phyloP scores from a whole-genome alignment of 2,329 filamentous ascomycete species.

The Emergomyces pasteurianus region DNA sequence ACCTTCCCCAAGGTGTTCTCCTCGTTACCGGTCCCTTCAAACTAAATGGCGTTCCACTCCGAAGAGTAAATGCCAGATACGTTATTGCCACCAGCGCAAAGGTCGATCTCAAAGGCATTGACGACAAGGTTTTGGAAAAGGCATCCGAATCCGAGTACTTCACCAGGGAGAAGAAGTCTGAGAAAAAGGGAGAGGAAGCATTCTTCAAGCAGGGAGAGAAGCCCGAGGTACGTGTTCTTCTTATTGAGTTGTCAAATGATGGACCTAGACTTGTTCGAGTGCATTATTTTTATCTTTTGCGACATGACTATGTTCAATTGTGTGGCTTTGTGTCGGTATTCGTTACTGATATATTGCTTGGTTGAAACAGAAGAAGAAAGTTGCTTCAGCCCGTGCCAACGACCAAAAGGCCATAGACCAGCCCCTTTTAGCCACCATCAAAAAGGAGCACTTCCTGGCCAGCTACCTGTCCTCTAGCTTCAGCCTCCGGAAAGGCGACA shows the following conservation, averaged over 20 bases:
- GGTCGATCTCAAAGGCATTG: slow-evolving; percentile 61
- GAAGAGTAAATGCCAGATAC: slow-evolving; percentile 50
- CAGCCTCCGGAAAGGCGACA: slow-evolving; percentile 98
- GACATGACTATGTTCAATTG: neutral
- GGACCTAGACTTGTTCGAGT: too few relatives aligned
- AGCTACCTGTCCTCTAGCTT: slow-evolving; percentile 93
- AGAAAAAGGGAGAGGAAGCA: slow-evolving; percentile 96
- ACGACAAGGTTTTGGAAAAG: slow-evolving; percentile 63
- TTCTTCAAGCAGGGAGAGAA: slow-evolving; percentile 99
- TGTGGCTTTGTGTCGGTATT: neutral
- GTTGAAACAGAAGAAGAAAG: slow-evolving; percentile 80
- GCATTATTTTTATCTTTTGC: too few relatives aligned
- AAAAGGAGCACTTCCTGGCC: slow-evolving; percentile 91
- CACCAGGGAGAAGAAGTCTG: slow-evolving; percentile 75
- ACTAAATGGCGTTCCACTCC: slow-evolving; percentile 97
- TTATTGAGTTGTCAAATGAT: neutral
- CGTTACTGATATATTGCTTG: neutral
- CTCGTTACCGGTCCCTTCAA: slow-evolving; percentile 99
- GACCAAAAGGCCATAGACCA: slow-evolving; percentile 99
- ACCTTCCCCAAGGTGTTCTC: slow-evolving; percentile 92
- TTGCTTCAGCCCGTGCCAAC: slow-evolving; percentile 77
- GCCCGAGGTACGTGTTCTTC: slow-evolving; percentile 64
- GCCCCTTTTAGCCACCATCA: slow-evolving; percentile 86
- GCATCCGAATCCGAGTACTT: slow-evolving; percentile 87
- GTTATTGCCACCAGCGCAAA: slow-evolving; percentile 39